Evolutionary conservation across 1,284 basidiomycete species (phyloP).

Genomic region (Mycena citricolor): DNA sequence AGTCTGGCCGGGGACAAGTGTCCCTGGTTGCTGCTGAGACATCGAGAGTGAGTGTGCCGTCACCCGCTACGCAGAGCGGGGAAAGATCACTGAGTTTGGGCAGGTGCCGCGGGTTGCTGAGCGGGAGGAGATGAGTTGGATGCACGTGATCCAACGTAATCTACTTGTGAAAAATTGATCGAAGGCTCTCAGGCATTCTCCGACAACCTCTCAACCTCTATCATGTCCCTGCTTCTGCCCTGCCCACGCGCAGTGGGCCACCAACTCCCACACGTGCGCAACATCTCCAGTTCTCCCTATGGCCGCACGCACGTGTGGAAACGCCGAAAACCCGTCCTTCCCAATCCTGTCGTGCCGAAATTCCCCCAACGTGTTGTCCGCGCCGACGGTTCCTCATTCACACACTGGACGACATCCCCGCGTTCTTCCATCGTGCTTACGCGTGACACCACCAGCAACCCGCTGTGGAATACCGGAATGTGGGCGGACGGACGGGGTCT

Average conservation of each 20-base stretch:
- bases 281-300: conserved; percentile 67
- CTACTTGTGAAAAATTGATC: too few species aligned
- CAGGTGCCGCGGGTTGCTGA: too few species aligned
- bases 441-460: conserved; percentile 84
- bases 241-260: too few species aligned
- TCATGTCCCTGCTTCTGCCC: too few species aligned
- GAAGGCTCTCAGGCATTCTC: too few species aligned
- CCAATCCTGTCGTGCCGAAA: conserved; percentile 79
- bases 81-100: too few species aligned
- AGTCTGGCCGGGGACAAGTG: conserved; percentile 77
- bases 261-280: conserved; percentile 34
- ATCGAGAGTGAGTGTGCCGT: too few species aligned
- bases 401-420: conserved; percentile 84
- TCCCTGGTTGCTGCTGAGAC: conserved; percentile 48
- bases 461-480: conserved; percentile 68
- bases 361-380: conserved; percentile 82
- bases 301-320: conserved; percentile 77
- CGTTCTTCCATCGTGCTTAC: conserved; percentile 72
- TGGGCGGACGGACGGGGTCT: conserved; percentile 62
- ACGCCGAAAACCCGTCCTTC: conserved; percentile 61
- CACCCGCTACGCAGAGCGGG: too few species aligned
- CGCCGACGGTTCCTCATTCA: conserved; percentile 83
- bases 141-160: too few species aligned
- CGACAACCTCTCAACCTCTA: too few species aligned
- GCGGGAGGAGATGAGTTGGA: too few species aligned